Evolutionary conservation across 192 early-diverging fungal species (phyloP), one percentile per base, ranked within the genome.

Genomic region (Phlyctochytrium arcticum): DNA sequence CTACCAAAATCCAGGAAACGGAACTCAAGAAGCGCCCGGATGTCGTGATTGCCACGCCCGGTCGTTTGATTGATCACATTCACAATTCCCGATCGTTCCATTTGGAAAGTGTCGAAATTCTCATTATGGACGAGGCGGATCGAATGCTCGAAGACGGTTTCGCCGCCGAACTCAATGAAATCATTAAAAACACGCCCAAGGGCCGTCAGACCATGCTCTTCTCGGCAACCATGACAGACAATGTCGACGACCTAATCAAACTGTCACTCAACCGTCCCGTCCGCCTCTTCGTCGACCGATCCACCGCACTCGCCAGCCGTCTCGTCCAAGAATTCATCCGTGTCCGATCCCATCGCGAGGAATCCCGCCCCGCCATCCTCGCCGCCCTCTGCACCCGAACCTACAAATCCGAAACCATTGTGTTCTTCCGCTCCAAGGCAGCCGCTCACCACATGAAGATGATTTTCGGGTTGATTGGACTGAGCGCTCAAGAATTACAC

Each of bases 141-240:
- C 85, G 70, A 36, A 97, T 99, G 85, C 80, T 99, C 7, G 97
- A 99, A 72, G 94, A 97, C 71, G 97, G 97, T 27, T 99, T 99
- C 71, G 83, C 89, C 10, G 94, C 87, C 61, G 97, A 99, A 70
- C 83, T 99, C 49, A 89, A 88, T 15, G 94, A 99, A 72, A 97
- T 99, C 72, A 82, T 99, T 68, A 89, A 88, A 53, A 54, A 87
- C 42, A 91, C 89, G 42, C 97, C 97, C 3, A 83, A 85, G 57
- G 83, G 80, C 44, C 85, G 97, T 48, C 97, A 99, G 70, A 95
- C 95, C 2, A 96, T 99, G 94, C 78, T 99, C 5, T 99, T 99
- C 76, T 99, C 97, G 26, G 97, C 97, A 21, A 99, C 97, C 15
- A 98, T 98, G 97, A 99, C 97, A 6, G 94, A 97, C 69, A 94